Evolutionary conservation across 2,329 filamentous ascomycete genomes (phyloP).

Genomic region (Exophiala spinifera): DNA sequence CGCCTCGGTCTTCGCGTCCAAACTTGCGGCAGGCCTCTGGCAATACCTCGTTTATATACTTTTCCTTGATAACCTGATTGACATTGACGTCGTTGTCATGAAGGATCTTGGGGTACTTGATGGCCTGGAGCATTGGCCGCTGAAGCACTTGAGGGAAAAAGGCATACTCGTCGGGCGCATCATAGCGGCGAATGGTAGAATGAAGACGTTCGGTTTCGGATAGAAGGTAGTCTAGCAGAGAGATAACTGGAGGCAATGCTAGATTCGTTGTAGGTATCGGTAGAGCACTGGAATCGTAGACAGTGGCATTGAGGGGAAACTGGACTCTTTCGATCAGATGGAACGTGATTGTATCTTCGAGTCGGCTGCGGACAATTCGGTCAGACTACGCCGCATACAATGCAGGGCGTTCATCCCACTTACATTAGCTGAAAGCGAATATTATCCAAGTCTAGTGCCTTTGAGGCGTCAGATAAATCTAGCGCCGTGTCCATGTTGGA

Average conservation of each 20-base stretch:
- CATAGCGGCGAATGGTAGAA: constrained; percentile 88
- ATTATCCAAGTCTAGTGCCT: constrained; percentile 82
- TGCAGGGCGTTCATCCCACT: constrained; percentile 33
- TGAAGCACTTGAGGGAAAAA: constrained; percentile 86
- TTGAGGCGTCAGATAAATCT: constrained; percentile 77
- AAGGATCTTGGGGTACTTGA: constrained; percentile 84
- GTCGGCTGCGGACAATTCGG: constrained; percentile 60
- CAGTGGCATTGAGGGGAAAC: constrained; percentile 84
- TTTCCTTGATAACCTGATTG: constrained; percentile 79
- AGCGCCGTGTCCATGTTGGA: constrained; percentile 81
- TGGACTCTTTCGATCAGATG: constrained; percentile 97
- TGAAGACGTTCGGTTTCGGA: constrained; percentile 86
- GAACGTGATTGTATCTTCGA: constrained; percentile 97
- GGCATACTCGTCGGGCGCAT: constrained; percentile 94
- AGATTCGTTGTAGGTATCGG: constrained; percentile 69
- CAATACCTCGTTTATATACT: constrained; percentile 79
- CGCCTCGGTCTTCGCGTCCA: constrained; percentile 73
- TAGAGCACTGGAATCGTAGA: constrained; percentile 80
- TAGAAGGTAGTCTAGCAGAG: constrained; percentile 92
- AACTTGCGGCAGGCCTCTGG: constrained; percentile 78
- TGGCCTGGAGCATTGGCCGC: constrained; percentile 76
- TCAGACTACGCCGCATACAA: constrained; percentile 12
- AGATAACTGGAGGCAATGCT: constrained; percentile 91
- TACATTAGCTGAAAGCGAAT: constrained; percentile 95
- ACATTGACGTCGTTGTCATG: constrained; percentile 87